phyloP scores from a whole-genome alignment of 1,284 basidiomycete species.

The Mrakiaceae sp. region DNA sequence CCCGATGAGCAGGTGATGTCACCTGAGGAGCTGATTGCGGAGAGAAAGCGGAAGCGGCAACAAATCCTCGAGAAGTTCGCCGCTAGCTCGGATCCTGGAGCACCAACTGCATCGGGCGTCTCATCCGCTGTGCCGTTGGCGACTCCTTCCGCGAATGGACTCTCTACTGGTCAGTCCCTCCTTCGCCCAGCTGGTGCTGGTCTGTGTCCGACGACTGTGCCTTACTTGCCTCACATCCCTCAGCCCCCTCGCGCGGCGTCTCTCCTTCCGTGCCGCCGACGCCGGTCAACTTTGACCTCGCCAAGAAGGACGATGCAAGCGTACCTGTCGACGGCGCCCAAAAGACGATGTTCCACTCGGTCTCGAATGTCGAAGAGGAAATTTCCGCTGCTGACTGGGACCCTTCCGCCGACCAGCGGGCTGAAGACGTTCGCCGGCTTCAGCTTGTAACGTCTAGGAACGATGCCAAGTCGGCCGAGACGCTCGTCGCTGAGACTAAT shows the following conservation, averaged over 20 bases:
- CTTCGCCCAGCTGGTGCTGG: background rate
- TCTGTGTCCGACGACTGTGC: background rate
- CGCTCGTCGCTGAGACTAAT: slow-evolving; percentile 11
- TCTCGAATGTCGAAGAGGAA: slow-evolving; percentile 48
- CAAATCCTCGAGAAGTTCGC: slow-evolving; percentile 75
- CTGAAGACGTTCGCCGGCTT: slow-evolving; percentile 38
- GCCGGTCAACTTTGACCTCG: slow-evolving; percentile 18
- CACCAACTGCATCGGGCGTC: slow-evolving; percentile 9
- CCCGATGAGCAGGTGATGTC: slow-evolving; percentile 48
- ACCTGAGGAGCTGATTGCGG: slow-evolving; percentile 61
- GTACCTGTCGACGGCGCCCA: background rate
- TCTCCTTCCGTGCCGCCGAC: slow-evolving; percentile 18
- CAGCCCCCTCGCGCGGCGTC: slow-evolving; percentile 17
- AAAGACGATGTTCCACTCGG: slow-evolving; percentile 16
- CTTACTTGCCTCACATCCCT: slow-evolving; percentile 16
- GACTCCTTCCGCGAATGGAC: slow-evolving; percentile 18
- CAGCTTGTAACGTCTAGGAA: background rate
- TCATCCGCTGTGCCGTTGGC: background rate
- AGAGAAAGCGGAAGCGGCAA: slow-evolving; percentile 63
- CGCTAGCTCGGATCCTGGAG: slow-evolving; percentile 18
- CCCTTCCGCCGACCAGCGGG: slow-evolving; percentile 67
- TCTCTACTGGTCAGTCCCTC: slow-evolving; percentile 14
- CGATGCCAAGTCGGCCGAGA: slow-evolving; percentile 2
- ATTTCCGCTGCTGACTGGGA: slow-evolving; percentile 89
- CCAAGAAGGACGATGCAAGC: slow-evolving; percentile 12